These are phyloP conservation scores for Dictyophora rubrovolvata DNA, from an alignment of 768 basidiomycete genomes.

Conservation along the genomic window DNA sequence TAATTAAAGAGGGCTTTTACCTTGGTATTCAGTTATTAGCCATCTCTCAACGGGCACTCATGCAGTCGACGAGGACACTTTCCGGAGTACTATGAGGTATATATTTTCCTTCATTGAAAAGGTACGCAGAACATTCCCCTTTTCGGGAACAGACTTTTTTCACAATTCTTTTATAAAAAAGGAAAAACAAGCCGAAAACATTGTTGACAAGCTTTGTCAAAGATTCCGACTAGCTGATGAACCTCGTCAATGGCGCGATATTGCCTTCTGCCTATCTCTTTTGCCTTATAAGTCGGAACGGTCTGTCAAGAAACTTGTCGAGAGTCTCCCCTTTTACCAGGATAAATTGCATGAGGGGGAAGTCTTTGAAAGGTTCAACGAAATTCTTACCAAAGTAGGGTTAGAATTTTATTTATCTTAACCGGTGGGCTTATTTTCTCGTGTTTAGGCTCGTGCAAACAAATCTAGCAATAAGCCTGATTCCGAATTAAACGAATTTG, in stretches of 20 bases:
- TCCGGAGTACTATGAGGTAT: slow-evolving; percentile 87
- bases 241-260: slow-evolving; percentile 93
- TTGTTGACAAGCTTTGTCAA: slow-evolving; percentile 96
- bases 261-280: slow-evolving; percentile 88
- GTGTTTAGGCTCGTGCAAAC: slow-evolving; percentile 64
- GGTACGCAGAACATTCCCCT: slow-evolving; percentile 30
- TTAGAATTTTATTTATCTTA: background rate
- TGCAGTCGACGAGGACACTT: slow-evolving; percentile 84
- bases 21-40: slow-evolving; percentile 61
- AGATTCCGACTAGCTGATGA: slow-evolving; percentile 85
- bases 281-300: slow-evolving; percentile 96
- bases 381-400: slow-evolving; percentile 81
- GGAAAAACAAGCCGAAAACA: slow-evolving; percentile 97
- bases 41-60: slow-evolving; percentile 86
- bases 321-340: slow-evolving; percentile 84
- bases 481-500: slow-evolving; percentile 90
- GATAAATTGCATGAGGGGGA: slow-evolving; percentile 88
- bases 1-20: background rate
- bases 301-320: slow-evolving; percentile 92
- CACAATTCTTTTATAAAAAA: slow-evolving; percentile 23
- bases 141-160: background rate
- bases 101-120: slow-evolving; percentile 98
- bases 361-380: slow-evolving; percentile 74
- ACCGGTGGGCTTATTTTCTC: background rate
- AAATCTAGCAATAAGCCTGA: slow-evolving; percentile 91